phyloP scores from a whole-genome alignment of 2,329 filamentous ascomycete genomes.

The Botrytis sinoallii region DNA sequence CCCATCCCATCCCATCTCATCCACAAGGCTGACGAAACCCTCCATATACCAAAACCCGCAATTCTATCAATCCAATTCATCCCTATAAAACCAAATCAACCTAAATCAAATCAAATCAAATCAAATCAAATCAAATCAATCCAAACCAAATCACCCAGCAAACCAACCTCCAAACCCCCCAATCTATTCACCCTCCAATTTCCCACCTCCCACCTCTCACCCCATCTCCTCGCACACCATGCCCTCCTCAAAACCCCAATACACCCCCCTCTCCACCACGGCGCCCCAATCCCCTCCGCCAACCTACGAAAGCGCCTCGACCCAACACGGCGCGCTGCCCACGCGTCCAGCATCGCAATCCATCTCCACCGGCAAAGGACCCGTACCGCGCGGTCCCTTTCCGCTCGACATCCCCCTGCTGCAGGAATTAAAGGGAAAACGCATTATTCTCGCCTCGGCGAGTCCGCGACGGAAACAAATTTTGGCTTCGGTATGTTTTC shows the following conservation, averaged over 20 bases:
- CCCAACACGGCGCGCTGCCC: slow-evolving; percentile 30
- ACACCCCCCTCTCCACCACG: background rate
- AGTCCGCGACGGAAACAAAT: slow-evolving; percentile 83
- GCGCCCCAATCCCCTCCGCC: slow-evolving; percentile 26
- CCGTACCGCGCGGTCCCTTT: slow-evolving; percentile 46
- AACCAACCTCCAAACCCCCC: background rate
- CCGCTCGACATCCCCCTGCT: slow-evolving; percentile 80
- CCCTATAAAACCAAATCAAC: background rate
- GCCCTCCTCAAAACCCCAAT: background rate
- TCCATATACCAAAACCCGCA: background rate
- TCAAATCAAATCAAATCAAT: background rate
- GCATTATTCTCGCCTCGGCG: slow-evolving; percentile 85
- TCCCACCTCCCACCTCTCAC: background rate
- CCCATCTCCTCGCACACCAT: background rate
- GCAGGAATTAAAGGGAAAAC: slow-evolving; percentile 68
- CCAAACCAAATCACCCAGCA: background rate
- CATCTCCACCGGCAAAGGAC: slow-evolving; percentile 21
- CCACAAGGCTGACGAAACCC: slow-evolving; percentile 13
- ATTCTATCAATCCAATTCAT: background rate
- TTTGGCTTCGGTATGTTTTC: slow-evolving; percentile 59
- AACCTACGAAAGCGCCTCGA: slow-evolving; percentile 31
- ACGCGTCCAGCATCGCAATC: slow-evolving; percentile 23
- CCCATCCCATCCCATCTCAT: background rate
- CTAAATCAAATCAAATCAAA: too few species aligned
- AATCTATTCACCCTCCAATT: background rate